Evolutionary conservation across 2,329 filamentous ascomycete species (phyloP).

Genomic region (Xylaria sp.): DNA sequence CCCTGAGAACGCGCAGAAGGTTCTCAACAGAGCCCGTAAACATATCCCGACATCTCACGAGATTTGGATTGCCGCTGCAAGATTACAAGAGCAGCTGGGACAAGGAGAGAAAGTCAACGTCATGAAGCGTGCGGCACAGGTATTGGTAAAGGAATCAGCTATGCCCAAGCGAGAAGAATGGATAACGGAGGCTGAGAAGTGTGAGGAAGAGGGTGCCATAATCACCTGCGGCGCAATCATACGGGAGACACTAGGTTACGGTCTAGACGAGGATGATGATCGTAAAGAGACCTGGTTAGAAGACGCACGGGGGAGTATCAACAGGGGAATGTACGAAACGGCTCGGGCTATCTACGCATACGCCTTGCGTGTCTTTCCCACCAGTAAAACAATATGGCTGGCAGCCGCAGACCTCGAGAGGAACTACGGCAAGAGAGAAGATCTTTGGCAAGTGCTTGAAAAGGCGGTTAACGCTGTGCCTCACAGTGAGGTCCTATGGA

Average conservation of each 20-base stretch:
- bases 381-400: conserved; percentile 87
- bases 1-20: conserved; percentile 90
- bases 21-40: conserved; percentile 94
- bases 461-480: conserved; percentile 95
- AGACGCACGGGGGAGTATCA: conserved; percentile 85
- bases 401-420: conserved; percentile 92
- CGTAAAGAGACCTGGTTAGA: conserved; percentile 96
- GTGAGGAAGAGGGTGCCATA: conserved; percentile 88
- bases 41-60: conserved; percentile 92
- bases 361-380: conserved; percentile 87
- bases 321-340: conserved; percentile 85
- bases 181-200: conserved; percentile 94
- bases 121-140: conserved; percentile 92
- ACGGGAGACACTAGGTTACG: conserved; percentile 90
- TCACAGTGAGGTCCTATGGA: conserved; percentile 90
- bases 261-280: conserved; percentile 94
- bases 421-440: conserved; percentile 84
- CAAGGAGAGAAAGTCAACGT: conserved; percentile 84
- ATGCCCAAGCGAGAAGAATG: conserved; percentile 98
- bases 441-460: conserved; percentile 85
- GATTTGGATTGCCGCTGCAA: conserved; percentile 94
- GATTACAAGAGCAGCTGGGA: conserved; percentile 88
- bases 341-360: conserved; percentile 94
- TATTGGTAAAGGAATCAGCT: conserved; percentile 87
- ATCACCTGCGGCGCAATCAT: conserved; percentile 91